These are phyloP conservation scores for Pseudogymnoascus sp. DNA, from an alignment of 2,329 filamentous ascomycete genomes.

Conservation along the genomic window DNA sequence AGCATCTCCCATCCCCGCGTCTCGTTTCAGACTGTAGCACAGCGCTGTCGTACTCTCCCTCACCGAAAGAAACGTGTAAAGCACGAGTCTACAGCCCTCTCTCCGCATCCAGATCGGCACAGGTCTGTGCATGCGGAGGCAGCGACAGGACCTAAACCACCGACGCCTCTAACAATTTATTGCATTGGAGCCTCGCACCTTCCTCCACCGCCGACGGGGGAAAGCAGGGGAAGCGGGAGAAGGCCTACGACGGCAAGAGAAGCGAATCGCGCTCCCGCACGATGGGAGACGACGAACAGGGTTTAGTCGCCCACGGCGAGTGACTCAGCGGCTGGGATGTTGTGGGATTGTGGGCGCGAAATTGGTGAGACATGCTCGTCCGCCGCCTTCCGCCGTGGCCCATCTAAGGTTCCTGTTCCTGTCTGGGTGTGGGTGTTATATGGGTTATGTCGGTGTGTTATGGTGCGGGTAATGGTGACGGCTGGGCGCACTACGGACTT, in stretches of 20 bases:
- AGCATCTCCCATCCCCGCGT: not conserved
- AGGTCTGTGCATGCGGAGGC: not conserved
- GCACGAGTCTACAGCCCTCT: not conserved
- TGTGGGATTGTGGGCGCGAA: not conserved
- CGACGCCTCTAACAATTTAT: not conserved
- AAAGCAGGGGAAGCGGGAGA: not conserved
- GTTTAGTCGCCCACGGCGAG: not conserved
- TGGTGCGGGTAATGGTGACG: not conserved
- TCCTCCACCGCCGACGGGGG: not conserved
- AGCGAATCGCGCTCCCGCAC: not conserved
- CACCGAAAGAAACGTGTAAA: not conserved
- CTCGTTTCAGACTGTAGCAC: not conserved
- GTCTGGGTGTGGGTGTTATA: not conserved
- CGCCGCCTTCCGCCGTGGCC: not conserved
- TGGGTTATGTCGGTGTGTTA: not conserved
- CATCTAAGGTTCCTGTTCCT: not conserved
- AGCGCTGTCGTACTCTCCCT: not conserved
- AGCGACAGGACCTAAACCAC: not conserved
- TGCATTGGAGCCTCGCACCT: not conserved
- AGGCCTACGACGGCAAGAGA: not conserved
- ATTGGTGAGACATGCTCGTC: not conserved
- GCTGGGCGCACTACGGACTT: not conserved
- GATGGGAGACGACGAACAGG: not conserved
- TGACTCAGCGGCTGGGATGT: not conserved
- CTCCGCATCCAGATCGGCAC: not conserved